These are phyloP conservation scores for Leccinum longicurvipes DNA, from an alignment of 768 basidiomycete genomes.

Conservation along the genomic window DNA sequence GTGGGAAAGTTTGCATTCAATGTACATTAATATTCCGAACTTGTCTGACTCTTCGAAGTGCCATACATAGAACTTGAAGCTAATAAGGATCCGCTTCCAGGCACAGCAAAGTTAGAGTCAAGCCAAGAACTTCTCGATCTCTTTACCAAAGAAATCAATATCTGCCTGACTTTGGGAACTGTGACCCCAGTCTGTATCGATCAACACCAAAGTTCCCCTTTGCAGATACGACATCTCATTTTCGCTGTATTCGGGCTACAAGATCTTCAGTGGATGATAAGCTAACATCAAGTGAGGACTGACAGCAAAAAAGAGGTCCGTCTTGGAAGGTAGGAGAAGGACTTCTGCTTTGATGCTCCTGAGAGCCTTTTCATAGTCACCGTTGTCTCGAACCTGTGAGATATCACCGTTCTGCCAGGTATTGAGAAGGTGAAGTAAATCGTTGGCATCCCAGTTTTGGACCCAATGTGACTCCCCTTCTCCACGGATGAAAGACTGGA, in stretches of 20 bases:
- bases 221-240: conserved; percentile 40
- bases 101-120: background rate
- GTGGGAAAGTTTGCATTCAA: background rate
- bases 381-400: conserved; percentile 41
- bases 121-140: conserved; percentile 13
- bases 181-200: conserved; percentile 35
- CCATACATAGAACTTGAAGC: background rate
- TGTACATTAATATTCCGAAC: background rate
- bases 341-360: conserved; percentile 46
- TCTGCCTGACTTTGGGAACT: conserved; percentile 7
- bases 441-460: conserved; percentile 50
- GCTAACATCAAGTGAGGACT: background rate
- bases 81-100: background rate
- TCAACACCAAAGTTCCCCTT: conserved; percentile 40
- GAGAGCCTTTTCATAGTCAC: conserved; percentile 41
- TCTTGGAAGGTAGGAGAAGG: conserved; percentile 54
- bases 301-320: conserved; percentile 56
- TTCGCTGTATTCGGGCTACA: conserved; percentile 52
- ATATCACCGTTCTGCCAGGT: conserved; percentile 53
- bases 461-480: conserved; percentile 47
- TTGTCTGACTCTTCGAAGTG: background rate
- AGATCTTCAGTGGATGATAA: background rate
- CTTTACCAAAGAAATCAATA: conserved; percentile 5
- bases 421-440: conserved; percentile 45
- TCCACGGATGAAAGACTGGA: conserved; percentile 46